A percentile compares a stretch with the other conserved stretches of the same genome.
phyloP scores from a whole-genome alignment of 2,329 filamentous ascomycete genomes.

The Fragosphaeria purpurea region DNA sequence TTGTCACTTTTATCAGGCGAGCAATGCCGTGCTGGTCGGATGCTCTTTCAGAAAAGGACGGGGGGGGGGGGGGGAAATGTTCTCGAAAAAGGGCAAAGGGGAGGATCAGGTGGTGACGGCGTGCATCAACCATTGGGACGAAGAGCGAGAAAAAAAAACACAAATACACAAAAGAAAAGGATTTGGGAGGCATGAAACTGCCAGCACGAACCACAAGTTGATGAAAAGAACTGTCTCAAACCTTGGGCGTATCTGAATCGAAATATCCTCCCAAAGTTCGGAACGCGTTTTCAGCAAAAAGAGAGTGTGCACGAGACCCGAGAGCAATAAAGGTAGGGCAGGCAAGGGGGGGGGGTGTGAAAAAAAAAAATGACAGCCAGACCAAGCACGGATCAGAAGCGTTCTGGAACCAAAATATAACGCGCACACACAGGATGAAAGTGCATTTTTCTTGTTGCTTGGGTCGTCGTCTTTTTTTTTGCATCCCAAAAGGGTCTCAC shows the following conservation, averaged over 20 bases:
- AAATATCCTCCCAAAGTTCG: no score
- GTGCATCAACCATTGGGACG: background rate
- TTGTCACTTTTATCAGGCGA: no score
- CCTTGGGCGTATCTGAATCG: no score
- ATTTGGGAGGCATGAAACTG: no score
- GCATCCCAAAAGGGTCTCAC: constrained; percentile 19
- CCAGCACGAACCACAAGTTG: background rate
- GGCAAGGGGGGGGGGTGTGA: background rate
- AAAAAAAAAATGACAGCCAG: constrained; percentile 10
- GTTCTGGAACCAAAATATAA: constrained; percentile 16
- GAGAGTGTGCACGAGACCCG: no score
- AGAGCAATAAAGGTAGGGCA: background rate
- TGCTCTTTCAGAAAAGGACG: no score
- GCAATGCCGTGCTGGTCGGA: no score
- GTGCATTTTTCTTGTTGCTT: constrained; percentile 14
- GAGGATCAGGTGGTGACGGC: no score
- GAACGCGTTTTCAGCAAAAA: no score
- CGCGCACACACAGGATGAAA: background rate
- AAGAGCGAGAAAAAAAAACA: background rate
- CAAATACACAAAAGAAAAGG: background rate
- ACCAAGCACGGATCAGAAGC: constrained; percentile 13
- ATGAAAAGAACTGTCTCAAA: no score
- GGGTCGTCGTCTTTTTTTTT: constrained; percentile 8
- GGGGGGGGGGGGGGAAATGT: no score
- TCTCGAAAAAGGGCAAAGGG: no score